A percentile compares a stretch with the other conserved stretches of the same genome.
These are phyloP conservation scores for Penicillium sumatraense DNA, from an alignment of 2,329 filamentous ascomycete species.

Conservation along the genomic window DNA sequence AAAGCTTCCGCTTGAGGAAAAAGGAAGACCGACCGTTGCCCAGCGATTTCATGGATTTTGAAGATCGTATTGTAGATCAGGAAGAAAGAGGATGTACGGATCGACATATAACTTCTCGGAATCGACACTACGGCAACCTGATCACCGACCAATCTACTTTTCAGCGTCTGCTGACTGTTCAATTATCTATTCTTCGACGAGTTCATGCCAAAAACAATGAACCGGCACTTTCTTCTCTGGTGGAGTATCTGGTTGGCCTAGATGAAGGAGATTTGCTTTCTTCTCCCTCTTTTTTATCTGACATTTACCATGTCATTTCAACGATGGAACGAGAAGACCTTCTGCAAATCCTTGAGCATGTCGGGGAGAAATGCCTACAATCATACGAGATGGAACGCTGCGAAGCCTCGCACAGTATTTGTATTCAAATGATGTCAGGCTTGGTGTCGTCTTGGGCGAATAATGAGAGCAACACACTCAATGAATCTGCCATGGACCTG, in stretches of 20 bases:
- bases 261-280: conserved; percentile 44
- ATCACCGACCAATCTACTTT: conserved; percentile 41
- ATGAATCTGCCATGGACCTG: conserved; percentile 71
- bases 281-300: conserved; percentile 35
- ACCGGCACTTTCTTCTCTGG: conserved; percentile 18
- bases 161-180: conserved; percentile 41
- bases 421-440: conserved; percentile 69
- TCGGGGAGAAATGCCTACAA: conserved; percentile 55
- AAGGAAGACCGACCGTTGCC: conserved; percentile 15
- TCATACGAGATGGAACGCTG: conserved; percentile 70
- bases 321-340: conserved; percentile 41
- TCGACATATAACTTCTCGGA: conserved; percentile 31
- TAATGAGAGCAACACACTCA: conserved; percentile 60
- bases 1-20: conserved; percentile 30
- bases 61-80: conserved; percentile 40
- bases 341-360: conserved; percentile 51
- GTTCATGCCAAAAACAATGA: conserved; percentile 9
- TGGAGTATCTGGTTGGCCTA: conserved; percentile 43
- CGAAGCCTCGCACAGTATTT: conserved; percentile 71
- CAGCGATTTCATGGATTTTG: conserved; percentile 49
- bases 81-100: conserved; percentile 26
- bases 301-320: conserved; percentile 35
- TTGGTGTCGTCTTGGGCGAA: conserved; percentile 68
- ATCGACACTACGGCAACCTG: conserved; percentile 37
- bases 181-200: conserved; percentile 37